Evolutionary conservation across 768 basidiomycete species (phyloP), one percentile per base, ranked within the genome.

Genomic region (Phanerochaete carnosa): DNA sequence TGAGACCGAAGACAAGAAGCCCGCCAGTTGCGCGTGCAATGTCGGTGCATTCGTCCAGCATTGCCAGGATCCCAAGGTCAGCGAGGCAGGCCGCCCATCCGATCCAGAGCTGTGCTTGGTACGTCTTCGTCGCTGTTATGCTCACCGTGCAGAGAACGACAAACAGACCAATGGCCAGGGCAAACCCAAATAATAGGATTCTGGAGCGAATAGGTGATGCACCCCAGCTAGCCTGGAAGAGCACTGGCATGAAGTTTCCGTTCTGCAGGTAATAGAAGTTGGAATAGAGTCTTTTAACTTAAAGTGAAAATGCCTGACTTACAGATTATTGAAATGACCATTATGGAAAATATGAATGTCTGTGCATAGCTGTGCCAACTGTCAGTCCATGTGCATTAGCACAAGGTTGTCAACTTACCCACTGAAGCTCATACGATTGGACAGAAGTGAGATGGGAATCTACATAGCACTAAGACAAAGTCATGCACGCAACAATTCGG

Each of bases 221-320:
- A 11, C 67, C 69, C 60, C 73, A 74, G 66, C 74, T 75, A 0
- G 78, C 77, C 62, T 80, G 80, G 57, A 75, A 80, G 65, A 78
- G 80, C 16, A 74, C 71, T 3, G 77, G 77, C 7, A 74, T 65
- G 62, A 74, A 80, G 61, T 76, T 76, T 74, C 23, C 46, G 22
- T 39, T 8, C 39, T 22, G n/a, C 2, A 26, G n/a, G 23, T 53
- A 1, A 39, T 22, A 19, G 16, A 22, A 65, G 22, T 7, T 19
- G 45, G 30, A 15, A 3, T 29, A 52, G 12, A 56, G 59, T 5
- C n/a, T n/a, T n/a, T n/a, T n/a, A n/a, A n/a, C n/a, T n/a, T n/a
- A n/a, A n/a, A n/a, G n/a, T 7, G 11, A 23, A 1, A 58, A 51
- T n/a, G 55, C 51, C 23, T 29, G 12, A 49, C 54, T 23, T 47